Evolutionary conservation across 768 basidiomycete genomes (phyloP), one percentile per base, ranked within the genome.

Genomic region (Asterophora parasitica): DNA sequence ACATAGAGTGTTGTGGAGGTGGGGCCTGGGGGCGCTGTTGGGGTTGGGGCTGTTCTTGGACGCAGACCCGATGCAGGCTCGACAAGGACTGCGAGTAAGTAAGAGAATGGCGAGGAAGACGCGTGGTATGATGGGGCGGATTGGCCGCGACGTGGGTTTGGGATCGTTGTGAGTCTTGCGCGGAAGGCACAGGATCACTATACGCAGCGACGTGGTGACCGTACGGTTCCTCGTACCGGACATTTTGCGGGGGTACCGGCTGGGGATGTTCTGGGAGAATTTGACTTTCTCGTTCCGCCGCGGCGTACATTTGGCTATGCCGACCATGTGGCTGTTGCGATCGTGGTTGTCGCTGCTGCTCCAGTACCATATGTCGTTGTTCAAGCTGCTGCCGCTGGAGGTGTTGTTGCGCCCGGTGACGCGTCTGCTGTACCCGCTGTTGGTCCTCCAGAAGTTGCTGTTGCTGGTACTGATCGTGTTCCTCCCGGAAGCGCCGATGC

Each of bases 1-100:
- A 66, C 60, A 65, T 60, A 15, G 62, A 58, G 39, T 70, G 67
- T 36, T 65, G 70, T 20, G 27, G 64, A 54, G 13, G 49, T 40
- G 58, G 53, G 7, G 38, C 38, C 4, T 48, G 51, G 13, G 19
- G 26, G 16, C 44, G 52, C 15, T 54, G 53, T 17, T 38, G 51
- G 3, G 36, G 55, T 7, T 44, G 49, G 4, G 53, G 4, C 40
- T 46, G 9, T 10, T 44, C 33, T 3, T 46, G 55, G 4, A 35
- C 48, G 15, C 51, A 58, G 42, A 44, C 59, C 49, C 51, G 63
- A 44, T 53, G 64, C 31, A 54, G 43, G 53, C 40, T 58, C 54
- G 46, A 55, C 45, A 53, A 61, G 49, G 40, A 46, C 27, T 30
- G 60, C 41, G 52, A 51, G 57, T 40, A 50, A 20, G 39, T 16